Percentiles rank a stretch among this genome's conserved stretches.
Evolutionary conservation across 176 grass and related monocot genomes (phyloP).

Genomic region (Saccharum officinarum): DNA sequence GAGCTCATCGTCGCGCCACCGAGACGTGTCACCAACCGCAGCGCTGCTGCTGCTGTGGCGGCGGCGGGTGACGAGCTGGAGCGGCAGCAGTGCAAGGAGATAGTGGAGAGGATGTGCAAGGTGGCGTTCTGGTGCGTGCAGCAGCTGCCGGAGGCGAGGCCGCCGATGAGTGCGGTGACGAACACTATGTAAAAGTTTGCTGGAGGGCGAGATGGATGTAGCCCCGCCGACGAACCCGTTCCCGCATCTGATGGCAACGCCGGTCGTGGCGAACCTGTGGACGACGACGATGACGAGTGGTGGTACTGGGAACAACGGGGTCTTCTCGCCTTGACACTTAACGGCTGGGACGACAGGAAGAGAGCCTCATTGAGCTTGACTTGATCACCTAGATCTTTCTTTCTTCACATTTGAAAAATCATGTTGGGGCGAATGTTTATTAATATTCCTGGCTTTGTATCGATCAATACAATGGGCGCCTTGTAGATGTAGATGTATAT

Average conservation of each 20-base stretch:
- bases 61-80: neutral
- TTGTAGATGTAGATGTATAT: no score
- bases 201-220: neutral
- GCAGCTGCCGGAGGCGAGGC: conserved; percentile 22
- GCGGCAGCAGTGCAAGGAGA: neutral
- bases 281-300: neutral
- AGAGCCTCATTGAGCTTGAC: no score
- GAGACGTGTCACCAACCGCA: neutral
- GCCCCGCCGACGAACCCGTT: conserved; percentile 28
- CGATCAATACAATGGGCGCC: no score
- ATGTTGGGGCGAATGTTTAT: no score
- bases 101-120: neutral
- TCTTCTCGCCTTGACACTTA: no score
- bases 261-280: neutral
- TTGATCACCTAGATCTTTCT: no score
- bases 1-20: neutral
- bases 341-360: no score
- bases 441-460: no score
- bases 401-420: no score
- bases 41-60: no score
- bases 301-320: no score
- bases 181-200: neutral
- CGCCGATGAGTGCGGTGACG: conserved; percentile 35
- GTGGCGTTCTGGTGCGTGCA: no score
- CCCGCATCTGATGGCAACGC: neutral